Base-by-base conservation (phyloP, 176 grass and related monocot species). In the Bolboschoenus planiculmis region DNA sequence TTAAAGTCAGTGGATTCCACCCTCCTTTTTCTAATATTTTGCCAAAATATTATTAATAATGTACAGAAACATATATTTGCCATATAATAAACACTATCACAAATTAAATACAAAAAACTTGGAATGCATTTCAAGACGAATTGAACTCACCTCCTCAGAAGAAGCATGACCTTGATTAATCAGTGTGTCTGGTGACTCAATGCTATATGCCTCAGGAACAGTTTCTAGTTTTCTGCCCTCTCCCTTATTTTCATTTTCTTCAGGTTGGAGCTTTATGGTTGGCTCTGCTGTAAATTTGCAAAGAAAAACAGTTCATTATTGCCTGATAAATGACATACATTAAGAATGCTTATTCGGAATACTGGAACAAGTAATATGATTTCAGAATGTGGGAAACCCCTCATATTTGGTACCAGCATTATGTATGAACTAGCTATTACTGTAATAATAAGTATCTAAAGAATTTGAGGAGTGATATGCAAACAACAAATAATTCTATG, bases 271-370 rank as follows among this genome's bases (percentile, higher is more conserved):
- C 2, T 64, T 30, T 29, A 33, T 44, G 7, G 79, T 65, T 4
- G 57, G 36, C 60, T 82, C 57, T 65, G 56, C 79, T 65, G 39
- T 82, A 82, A 79, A 82, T 80, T 80, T 36, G 15, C 31, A 80
- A 61, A n/a, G 21, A 47, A 50, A 27, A 15, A 40, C 2, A 58
- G 7, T 35, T 80, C 20, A 10, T 30, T 80, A 29, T 56, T 20
- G 4, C 8, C 24, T 79, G 53, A 55, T n/a, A 56, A 51, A 79
- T 20, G 16, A 55, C 16, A 81, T 46, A 11, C n/a, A 61, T 23
- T 0, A 72, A 72, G 20, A 72, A 10, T 21, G 62, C 31, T 81
- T 81, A 56, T 40, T 59, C 34, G 11, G 14, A 61, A 44, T 63
- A 61, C 35, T 79, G 48, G n/a, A 79, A 9, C 53, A 1, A 79